A percentile compares a stretch with the other conserved stretches of the same genome.
Conservation (phyloP, 495 filamentous ascomycete genomes). For the Xanthoparmelia taractica region DNA sequence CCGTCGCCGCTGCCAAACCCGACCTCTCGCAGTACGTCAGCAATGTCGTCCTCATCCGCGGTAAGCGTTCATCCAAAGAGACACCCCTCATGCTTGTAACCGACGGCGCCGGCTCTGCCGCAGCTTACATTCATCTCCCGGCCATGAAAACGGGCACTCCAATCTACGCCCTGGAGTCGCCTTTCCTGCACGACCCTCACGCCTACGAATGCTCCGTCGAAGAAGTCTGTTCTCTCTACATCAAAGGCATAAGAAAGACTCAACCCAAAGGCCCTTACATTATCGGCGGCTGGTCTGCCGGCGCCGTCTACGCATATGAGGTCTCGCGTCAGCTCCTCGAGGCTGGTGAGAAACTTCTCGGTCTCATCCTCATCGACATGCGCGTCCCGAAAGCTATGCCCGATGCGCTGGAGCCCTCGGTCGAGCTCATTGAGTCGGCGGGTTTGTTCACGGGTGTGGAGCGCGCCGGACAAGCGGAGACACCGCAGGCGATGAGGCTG, state of each 20-base stretch:
- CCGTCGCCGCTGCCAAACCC: background rate
- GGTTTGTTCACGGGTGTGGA: constrained; percentile 51
- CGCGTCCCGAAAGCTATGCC: constrained; percentile 37
- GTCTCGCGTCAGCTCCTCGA: constrained; percentile 62
- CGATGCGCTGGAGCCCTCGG: constrained; percentile 47
- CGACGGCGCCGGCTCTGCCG: constrained; percentile 26
- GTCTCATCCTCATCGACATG: constrained; percentile 59
- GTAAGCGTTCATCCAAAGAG: constrained; percentile 9
- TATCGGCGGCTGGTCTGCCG: constrained; percentile 70
- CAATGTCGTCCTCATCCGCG: constrained; percentile 17
- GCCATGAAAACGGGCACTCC: constrained; percentile 21
- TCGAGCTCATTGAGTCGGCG: constrained; percentile 50
- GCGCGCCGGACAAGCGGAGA: constrained; percentile 47
- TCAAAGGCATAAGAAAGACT: constrained; percentile 57
- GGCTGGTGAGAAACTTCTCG: constrained; percentile 53
- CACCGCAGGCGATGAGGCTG: constrained; percentile 35
- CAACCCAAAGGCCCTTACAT: constrained; percentile 64
- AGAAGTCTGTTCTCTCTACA: constrained; percentile 50
- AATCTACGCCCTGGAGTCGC: constrained; percentile 33
- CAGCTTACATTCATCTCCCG: constrained; percentile 27
- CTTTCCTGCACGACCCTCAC: constrained; percentile 43
- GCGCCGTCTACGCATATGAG: constrained; percentile 81
- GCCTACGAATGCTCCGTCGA: constrained; percentile 43
- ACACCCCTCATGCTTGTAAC: constrained; percentile 27
- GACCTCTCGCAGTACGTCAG: background rate